Evolutionary conservation across 2,329 filamentous ascomycete species (phyloP).

Genomic region (Ceratocystis smalleyi): DNA sequence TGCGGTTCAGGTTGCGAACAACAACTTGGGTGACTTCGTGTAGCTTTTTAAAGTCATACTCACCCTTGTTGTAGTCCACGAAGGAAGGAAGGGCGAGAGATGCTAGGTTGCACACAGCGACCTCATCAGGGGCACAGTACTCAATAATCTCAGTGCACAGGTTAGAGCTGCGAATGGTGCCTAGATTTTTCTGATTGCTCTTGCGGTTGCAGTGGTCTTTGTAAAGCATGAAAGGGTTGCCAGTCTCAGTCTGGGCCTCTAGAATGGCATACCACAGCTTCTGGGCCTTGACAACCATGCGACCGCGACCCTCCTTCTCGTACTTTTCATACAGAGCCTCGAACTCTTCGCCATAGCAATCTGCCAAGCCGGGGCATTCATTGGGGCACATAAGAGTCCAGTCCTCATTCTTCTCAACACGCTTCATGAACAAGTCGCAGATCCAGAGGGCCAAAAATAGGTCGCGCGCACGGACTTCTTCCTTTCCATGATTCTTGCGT

Average conservation of each 20-base stretch:
- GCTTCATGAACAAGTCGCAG: slow-evolving; percentile 98
- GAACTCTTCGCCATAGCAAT: slow-evolving; percentile 95
- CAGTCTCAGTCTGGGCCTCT: slow-evolving; percentile 96
- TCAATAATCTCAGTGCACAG: slow-evolving; percentile 98
- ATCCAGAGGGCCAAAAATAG: slow-evolving; percentile 98
- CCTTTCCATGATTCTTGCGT: slow-evolving; percentile 98
- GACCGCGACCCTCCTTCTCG: slow-evolving; percentile 72
- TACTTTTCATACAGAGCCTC: slow-evolving; percentile 89
- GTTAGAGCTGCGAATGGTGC: slow-evolving; percentile 96
- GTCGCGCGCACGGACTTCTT: slow-evolving; percentile 91
- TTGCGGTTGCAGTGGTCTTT: slow-evolving; percentile 97
- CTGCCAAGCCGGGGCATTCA: slow-evolving; percentile 84
- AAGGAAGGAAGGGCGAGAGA: slow-evolving; percentile 84
- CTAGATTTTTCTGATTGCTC: slow-evolving; percentile 99
- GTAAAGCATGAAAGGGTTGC: slow-evolving; percentile 99
- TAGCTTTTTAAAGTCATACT: slow-evolving; percentile 91
- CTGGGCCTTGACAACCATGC: slow-evolving; percentile 86
- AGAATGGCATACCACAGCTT: slow-evolving; percentile 99
- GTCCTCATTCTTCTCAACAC: slow-evolving; percentile 86
- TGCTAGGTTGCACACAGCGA: slow-evolving; percentile 94
- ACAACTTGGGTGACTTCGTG: slow-evolving; percentile 89
- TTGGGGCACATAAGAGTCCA: slow-evolving; percentile 99
- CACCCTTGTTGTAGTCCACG: slow-evolving; percentile 69
- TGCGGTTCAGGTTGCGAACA: slow-evolving; percentile 80
- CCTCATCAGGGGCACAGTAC: slow-evolving; percentile 93